These are phyloP conservation scores for Scutellaria barbata DNA, from an alignment of 257 asterid genomes.

Conservation along the genomic window DNA sequence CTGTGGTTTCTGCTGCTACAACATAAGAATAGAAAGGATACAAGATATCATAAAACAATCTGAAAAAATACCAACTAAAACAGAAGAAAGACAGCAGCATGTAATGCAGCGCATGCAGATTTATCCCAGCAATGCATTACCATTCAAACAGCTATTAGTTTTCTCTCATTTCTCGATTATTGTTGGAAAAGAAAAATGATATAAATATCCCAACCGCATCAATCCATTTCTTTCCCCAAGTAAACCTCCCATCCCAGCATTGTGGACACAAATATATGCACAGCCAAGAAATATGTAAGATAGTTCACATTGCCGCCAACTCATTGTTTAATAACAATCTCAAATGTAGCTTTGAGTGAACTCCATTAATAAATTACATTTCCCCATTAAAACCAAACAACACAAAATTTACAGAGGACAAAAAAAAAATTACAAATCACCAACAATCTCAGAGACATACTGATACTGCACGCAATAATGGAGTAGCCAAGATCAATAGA, in stretches of 20 bases:
- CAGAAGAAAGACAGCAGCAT: not conserved
- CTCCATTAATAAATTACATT: not conserved
- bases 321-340: not conserved
- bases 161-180: constrained; percentile 19
- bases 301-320: not conserved
- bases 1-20: constrained; percentile 37
- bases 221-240: not conserved
- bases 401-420: not conserved
- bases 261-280: constrained; percentile 9
- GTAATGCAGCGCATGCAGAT: constrained; percentile 22
- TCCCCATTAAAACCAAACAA: constrained; percentile 15
- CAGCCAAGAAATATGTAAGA: not conserved
- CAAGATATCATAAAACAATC: not conserved
- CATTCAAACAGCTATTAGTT: constrained; percentile 13
- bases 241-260: constrained; percentile 13
- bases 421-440: not conserved
- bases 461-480: not conserved
- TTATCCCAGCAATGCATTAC: constrained; percentile 2
- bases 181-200: not conserved
- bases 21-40: constrained; percentile 24
- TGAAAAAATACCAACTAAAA: not conserved
- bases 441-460: not conserved
- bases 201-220: not conserved
- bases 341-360: constrained; percentile 1
- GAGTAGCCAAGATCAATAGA: constrained; percentile 1